Evolutionary conservation across 495 filamentous ascomycete species (phyloP).

Genomic region (Penicillium macrosclerotiorum): DNA sequence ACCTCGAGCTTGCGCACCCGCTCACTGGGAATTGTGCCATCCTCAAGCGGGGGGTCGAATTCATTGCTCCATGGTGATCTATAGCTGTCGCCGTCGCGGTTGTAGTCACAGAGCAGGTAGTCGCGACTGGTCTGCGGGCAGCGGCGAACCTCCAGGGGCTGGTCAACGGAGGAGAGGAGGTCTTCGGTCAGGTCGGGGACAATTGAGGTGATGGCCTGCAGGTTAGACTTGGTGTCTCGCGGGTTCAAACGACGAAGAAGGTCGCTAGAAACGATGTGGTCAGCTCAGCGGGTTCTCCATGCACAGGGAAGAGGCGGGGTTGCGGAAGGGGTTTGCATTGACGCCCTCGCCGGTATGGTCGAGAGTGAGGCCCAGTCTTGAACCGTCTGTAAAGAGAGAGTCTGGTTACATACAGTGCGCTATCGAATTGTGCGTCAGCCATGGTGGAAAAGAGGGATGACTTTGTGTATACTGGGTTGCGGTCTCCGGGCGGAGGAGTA

Average conservation of each 20-base stretch:
- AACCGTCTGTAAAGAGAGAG: neutral
- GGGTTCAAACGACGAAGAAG: slow-evolving; percentile 97
- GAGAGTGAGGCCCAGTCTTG: too few species aligned
- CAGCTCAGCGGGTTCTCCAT: slow-evolving; percentile 21
- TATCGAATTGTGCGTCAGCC: slow-evolving; percentile 59
- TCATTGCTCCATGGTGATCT: slow-evolving; percentile 97
- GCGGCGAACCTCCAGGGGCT: slow-evolving; percentile 81
- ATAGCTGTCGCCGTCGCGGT: slow-evolving; percentile 96
- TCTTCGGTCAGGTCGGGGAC: slow-evolving; percentile 94
- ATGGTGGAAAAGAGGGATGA: slow-evolving; percentile 32
- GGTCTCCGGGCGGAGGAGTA: slow-evolving; percentile 12
- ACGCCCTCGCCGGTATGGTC: too few species aligned
- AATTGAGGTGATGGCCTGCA: slow-evolving; percentile 78
- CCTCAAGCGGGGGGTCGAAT: slow-evolving; percentile 85
- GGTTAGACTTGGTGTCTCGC: slow-evolving; percentile 80
- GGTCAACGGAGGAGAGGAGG: slow-evolving; percentile 94
- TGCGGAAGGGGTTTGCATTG: slow-evolving; percentile 20
- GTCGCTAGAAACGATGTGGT: slow-evolving; percentile 59
- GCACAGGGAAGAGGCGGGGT: slow-evolving; percentile 32
- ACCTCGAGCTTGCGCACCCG: slow-evolving; percentile 90
- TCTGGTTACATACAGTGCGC: slow-evolving; percentile 50
- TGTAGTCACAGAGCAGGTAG: slow-evolving; percentile 99
- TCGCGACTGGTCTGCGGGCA: slow-evolving; percentile 88
- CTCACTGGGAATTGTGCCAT: slow-evolving; percentile 78
- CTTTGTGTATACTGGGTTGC: slow-evolving; percentile 21